Conservation (phyloP, 805 yeast species). For the Isabelozyma pseudorhagii region DNA sequence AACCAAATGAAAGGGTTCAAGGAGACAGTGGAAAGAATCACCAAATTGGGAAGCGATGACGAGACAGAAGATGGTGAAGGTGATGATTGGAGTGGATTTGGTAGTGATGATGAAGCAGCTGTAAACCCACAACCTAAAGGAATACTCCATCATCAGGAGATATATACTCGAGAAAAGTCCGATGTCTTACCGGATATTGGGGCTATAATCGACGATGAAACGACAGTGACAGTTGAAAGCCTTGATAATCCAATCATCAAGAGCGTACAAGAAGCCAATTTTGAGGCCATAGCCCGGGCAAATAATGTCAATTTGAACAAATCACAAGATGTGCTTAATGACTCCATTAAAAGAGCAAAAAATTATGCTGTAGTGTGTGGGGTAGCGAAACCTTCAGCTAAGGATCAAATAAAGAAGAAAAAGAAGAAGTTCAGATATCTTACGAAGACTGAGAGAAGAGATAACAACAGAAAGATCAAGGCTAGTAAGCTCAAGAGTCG, state of each 20-base stretch:
- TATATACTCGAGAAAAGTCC: slow-evolving; percentile 27
- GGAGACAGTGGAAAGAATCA: slow-evolving; percentile 33
- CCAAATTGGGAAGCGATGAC: slow-evolving; percentile 14
- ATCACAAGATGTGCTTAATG: slow-evolving; percentile 66
- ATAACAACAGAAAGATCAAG: slow-evolving; percentile 28
- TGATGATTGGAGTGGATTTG: slow-evolving; percentile 43
- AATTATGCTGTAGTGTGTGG: slow-evolving; percentile 72
- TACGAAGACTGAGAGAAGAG: slow-evolving; percentile 73
- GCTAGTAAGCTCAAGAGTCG: background rate
- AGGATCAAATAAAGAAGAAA: slow-evolving; percentile 35
- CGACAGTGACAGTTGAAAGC: slow-evolving; percentile 40
- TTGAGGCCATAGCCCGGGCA: slow-evolving; percentile 50
- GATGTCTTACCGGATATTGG: slow-evolving; percentile 15
- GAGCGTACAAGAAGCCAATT: slow-evolving; percentile 27
- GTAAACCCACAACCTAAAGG: slow-evolving; percentile 24
- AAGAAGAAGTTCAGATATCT: slow-evolving; percentile 88
- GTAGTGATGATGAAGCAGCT: slow-evolving; percentile 16
- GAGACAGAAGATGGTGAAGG: slow-evolving; percentile 17
- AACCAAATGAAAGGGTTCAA: slow-evolving; percentile 60
- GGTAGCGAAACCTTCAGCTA: slow-evolving; percentile 37
- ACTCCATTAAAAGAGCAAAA: slow-evolving; percentile 75
- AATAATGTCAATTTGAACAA: slow-evolving; percentile 70
- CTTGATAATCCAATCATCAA: slow-evolving; percentile 42
- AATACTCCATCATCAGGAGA: slow-evolving; percentile 44
- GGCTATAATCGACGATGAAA: slow-evolving; percentile 44